Evolutionary conservation across 2,329 filamentous ascomycete species (phyloP), one percentile per base, ranked within the genome.

Genomic region (Fusarium anguioides): DNA sequence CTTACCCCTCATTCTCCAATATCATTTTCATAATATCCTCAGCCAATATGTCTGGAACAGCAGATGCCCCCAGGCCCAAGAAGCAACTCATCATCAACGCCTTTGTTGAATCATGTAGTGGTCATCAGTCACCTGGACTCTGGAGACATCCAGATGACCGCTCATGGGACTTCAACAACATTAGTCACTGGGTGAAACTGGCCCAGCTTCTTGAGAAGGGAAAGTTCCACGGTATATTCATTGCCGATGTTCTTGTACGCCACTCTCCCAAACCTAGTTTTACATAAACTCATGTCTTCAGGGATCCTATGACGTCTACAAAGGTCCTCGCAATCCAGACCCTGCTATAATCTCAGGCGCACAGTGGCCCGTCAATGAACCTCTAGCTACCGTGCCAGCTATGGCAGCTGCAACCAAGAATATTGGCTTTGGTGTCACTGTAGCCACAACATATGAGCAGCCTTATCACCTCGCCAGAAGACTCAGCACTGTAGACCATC

Each of bases 361-460:
- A 0, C 89, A 92, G 75, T 92, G 88, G 86, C 90, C 89, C 0
- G 87, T 91, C 15, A 91, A 91, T 24, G 89, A 92, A 72, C 90
- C 89, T 0, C 74, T 92, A 1, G 83, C 85, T 3, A 83, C 89
- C 1, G 81, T 92, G 1, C 83, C 89, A 1, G 89, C 89, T 0
- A 91, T 92, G 89, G 89, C 90, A 1, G 89, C 89, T 0, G 90
- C 81, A 0, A 92, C 90, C 0, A 84, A 89, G 70, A 90, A 82
- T 59, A 85, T 93, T 24, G 87, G 86, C 0, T 92, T 92, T 65
- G 90, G 90, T 1, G 87, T 92, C 8, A 92, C 90, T 0, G 86
- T 89, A 1, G 86, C 87, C 3, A 91, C 89, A 2, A 91, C 89
- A 0, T 92, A 92, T 62, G 89, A 92, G 71, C 86, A 89, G 71